phyloP scores from a whole-genome alignment of 116 monocot species.

The Phalaenopsis hybrid region DNA sequence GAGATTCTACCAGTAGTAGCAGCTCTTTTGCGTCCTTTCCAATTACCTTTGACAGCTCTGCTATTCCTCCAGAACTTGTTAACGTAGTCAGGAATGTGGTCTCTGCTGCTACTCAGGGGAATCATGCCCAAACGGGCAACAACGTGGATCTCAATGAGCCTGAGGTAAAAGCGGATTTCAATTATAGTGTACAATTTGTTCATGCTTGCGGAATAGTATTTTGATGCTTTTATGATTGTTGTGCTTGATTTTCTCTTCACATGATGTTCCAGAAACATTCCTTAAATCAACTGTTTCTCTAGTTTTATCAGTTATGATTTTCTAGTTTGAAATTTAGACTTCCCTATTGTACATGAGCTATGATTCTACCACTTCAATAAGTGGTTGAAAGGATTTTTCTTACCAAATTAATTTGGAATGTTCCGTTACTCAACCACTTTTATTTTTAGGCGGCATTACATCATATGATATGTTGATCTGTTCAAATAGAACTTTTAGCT shows the following conservation, averaged over 20 bases:
- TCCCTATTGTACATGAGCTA: background rate
- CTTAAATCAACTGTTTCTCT: too few relatives aligned
- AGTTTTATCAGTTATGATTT: background rate
- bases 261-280: too few relatives aligned
- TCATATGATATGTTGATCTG: background rate
- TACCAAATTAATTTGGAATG: background rate
- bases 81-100: slow-evolving; percentile 4
- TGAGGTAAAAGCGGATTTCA: background rate
- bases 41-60: background rate
- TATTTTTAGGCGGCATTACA: background rate
- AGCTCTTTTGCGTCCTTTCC: slow-evolving; percentile 13
- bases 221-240: background rate
- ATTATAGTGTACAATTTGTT: background rate
- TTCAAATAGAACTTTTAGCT: background rate
- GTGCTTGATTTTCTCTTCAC: background rate
- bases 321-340: background rate
- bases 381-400: background rate
- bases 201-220: background rate
- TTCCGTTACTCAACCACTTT: background rate
- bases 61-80: slow-evolving; percentile 10
- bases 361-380: background rate
- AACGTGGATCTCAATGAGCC: background rate
- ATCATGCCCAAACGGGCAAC: background rate
- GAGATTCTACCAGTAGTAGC: slow-evolving; percentile 9
- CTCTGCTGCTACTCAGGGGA: background rate